Percentiles rank a stretch among this genome's conserved stretches.
phyloP scores from a whole-genome alignment of 2,329 filamentous ascomycete genomes.

The Diaporthe vexans region DNA sequence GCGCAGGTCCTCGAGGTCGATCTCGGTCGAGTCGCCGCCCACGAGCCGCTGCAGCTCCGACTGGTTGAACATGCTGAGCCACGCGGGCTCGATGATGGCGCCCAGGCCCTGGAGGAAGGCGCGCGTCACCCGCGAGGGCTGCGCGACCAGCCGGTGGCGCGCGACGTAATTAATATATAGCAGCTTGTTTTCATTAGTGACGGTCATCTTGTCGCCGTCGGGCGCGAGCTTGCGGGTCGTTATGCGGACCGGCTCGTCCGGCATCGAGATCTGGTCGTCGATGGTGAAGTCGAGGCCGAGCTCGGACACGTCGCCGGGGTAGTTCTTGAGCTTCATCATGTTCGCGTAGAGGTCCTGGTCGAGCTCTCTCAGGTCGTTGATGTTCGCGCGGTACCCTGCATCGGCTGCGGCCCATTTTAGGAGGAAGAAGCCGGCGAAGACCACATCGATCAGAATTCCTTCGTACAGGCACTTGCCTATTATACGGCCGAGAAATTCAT shows the following conservation, averaged over 20 bases:
- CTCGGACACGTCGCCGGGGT: slow-evolving; percentile 82
- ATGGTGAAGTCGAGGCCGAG: slow-evolving; percentile 92
- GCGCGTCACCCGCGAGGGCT: slow-evolving; percentile 84
- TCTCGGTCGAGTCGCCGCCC: slow-evolving; percentile 86
- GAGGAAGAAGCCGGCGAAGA: slow-evolving; percentile 95
- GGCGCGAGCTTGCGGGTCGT: slow-evolving; percentile 82
- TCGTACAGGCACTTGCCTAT: slow-evolving; percentile 98
- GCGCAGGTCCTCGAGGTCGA: slow-evolving; percentile 89
- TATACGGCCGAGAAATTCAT: slow-evolving; percentile 92
- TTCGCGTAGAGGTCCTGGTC: slow-evolving; percentile 93
- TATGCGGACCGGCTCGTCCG: slow-evolving; percentile 66
- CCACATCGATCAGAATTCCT: slow-evolving; percentile 92
- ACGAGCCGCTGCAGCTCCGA: slow-evolving; percentile 93
- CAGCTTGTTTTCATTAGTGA: slow-evolving; percentile 92
- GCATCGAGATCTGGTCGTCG: slow-evolving; percentile 73
- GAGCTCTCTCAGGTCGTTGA: slow-evolving; percentile 94
- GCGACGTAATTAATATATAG: slow-evolving; percentile 96
- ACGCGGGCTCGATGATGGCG: slow-evolving; percentile 89
- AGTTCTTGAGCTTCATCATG: slow-evolving; percentile 86
- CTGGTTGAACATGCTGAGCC: slow-evolving; percentile 99
- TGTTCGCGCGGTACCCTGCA: slow-evolving; percentile 85
- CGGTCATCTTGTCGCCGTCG: slow-evolving; percentile 80
- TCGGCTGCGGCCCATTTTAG: slow-evolving; percentile 87
- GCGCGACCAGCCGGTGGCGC: slow-evolving; percentile 85
- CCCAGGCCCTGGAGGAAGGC: slow-evolving; percentile 90